Evolutionary conservation across 192 early-diverging fungal species (phyloP).

Genomic region (Mortierella antarctica): DNA sequence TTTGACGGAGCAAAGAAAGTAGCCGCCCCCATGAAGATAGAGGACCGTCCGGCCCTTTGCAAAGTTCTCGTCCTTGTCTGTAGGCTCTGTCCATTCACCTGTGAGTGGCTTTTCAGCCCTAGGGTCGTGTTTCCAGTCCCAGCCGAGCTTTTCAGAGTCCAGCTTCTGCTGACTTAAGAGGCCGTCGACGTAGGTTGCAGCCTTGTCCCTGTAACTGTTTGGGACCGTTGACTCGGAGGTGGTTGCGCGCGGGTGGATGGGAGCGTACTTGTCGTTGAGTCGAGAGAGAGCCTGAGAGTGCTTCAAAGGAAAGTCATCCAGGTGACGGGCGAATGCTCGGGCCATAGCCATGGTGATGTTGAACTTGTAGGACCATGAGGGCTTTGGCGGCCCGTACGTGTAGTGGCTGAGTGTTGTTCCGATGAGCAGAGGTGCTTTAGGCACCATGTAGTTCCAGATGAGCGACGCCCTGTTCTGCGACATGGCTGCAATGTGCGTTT

Average conservation of each 20-base stretch:
- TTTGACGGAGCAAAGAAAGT: constrained; percentile 59
- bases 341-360: constrained; percentile 49
- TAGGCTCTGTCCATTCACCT: constrained; percentile 60
- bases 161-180: constrained; percentile 33
- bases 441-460: constrained; percentile 36
- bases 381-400: constrained; percentile 51
- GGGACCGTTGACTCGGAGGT: constrained; percentile 33
- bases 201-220: constrained; percentile 46
- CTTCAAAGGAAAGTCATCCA: constrained; percentile 38
- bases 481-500: neutral
- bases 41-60: constrained; percentile 68
- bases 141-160: constrained; percentile 54
- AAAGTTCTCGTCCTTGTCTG: constrained; percentile 40
- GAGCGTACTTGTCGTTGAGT: constrained; percentile 31
- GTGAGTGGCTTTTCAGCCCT: constrained; percentile 46
- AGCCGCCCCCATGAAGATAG: constrained; percentile 85
- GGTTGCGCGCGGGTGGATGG: constrained; percentile 36
- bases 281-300: constrained; percentile 42
- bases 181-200: constrained; percentile 36
- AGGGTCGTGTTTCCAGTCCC: constrained; percentile 62
- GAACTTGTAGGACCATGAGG: constrained; percentile 57
- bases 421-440: constrained; percentile 33
- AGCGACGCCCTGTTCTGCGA: constrained; percentile 18
- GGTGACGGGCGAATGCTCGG: constrained; percentile 29
- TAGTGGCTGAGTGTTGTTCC: constrained; percentile 39